Evolutionary conservation across 306 rosid species (phyloP).

Genomic region (Lotus japonicus): DNA sequence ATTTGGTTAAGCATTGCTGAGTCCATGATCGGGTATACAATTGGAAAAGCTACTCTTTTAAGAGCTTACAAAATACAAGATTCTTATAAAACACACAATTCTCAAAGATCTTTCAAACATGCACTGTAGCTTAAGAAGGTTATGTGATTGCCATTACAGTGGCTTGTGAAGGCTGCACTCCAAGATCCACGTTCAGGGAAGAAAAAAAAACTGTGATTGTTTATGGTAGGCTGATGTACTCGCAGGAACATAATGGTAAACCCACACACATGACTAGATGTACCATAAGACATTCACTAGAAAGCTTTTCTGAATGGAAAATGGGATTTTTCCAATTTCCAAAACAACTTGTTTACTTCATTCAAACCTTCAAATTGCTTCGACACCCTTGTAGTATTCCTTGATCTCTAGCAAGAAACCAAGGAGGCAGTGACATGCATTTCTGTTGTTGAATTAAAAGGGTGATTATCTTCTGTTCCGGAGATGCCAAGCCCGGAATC

Average conservation of each 20-base stretch:
- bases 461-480: constrained; percentile 55
- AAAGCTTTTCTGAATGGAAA: not conserved
- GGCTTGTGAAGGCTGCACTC: not conserved
- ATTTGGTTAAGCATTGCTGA: too few relatives aligned
- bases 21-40: too few relatives aligned
- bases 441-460: constrained; percentile 43
- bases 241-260: not conserved
- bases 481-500: constrained; percentile 22
- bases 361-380: constrained; percentile 9
- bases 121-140: too few relatives aligned
- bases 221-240: not conserved
- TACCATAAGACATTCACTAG: not conserved
- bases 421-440: constrained; percentile 38
- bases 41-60: too few relatives aligned
- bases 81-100: too few relatives aligned
- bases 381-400: constrained; percentile 40
- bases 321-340: not conserved
- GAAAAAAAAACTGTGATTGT: too few relatives aligned
- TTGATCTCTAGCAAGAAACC: constrained; percentile 37
- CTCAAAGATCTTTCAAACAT: too few relatives aligned
- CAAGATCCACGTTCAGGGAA: not conserved
- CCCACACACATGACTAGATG: not conserved
- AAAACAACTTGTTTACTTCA: not conserved
- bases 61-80: too few relatives aligned
- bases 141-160: too few relatives aligned